Conservation (phyloP, 768 basidiomycete genomes). For the Agaricus subrufescens region DNA sequence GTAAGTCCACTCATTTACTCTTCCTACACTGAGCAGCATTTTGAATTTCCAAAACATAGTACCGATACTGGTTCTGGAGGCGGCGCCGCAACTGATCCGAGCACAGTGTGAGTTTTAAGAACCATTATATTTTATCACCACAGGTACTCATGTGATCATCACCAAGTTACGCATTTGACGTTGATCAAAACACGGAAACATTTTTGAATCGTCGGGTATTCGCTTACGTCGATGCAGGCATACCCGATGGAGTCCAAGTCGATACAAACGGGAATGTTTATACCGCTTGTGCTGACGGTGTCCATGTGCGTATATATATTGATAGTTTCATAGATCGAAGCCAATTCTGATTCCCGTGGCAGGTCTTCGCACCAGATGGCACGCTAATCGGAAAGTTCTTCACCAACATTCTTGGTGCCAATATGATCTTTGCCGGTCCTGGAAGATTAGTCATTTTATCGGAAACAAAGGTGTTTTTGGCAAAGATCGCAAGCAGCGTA, state of each 20-base stretch:
- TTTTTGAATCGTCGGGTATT: slow-evolving; percentile 61
- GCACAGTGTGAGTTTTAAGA: slow-evolving; percentile 53
- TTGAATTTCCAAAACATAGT: slow-evolving; percentile 22
- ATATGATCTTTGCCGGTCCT: slow-evolving; percentile 40
- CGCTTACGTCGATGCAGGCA: slow-evolving; percentile 60
- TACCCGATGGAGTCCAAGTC: slow-evolving; percentile 64
- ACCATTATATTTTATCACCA: background rate
- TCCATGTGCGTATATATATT: slow-evolving; percentile 36
- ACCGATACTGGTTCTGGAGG: slow-evolving; percentile 45
- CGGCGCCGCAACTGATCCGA: slow-evolving; percentile 57
- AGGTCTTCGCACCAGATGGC: slow-evolving; percentile 29
- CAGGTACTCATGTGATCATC: background rate
- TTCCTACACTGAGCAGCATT: background rate
- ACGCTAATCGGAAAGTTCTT: slow-evolving; percentile 65
- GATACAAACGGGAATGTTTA: slow-evolving; percentile 65
- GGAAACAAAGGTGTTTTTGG: slow-evolving; percentile 44
- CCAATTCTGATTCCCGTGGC: background rate
- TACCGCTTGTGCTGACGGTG: slow-evolving; percentile 64
- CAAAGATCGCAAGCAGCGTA: slow-evolving; percentile 33
- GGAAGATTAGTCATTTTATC: slow-evolving; percentile 41
- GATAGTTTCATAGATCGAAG: background rate
- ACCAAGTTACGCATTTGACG: slow-evolving; percentile 62
- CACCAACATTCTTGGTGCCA: slow-evolving; percentile 37
- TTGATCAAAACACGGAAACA: slow-evolving; percentile 47
- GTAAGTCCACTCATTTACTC: slow-evolving; percentile 23